Evolutionary conservation across 2,329 filamentous ascomycete species (phyloP).

Genomic region (Phyllosticta paracitricarpa): DNA sequence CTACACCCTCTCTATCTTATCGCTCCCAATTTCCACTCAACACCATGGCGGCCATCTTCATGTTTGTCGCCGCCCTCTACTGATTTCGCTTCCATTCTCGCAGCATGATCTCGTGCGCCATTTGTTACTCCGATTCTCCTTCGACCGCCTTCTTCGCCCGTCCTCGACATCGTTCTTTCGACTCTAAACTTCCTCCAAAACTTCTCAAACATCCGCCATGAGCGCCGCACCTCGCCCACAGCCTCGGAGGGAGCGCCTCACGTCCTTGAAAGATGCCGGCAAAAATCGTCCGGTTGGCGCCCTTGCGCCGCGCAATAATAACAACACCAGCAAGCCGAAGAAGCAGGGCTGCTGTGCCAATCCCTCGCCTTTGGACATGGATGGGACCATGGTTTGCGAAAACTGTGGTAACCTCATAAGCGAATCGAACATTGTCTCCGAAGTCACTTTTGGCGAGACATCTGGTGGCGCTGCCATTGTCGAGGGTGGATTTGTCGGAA

Average conservation of each 20-base stretch:
- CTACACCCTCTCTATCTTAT: background rate
- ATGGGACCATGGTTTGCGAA: conserved; percentile 53
- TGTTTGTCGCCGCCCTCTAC: background rate
- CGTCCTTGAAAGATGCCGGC: conserved; percentile 17
- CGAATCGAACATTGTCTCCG: conserved; percentile 81
- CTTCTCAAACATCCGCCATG: conserved; percentile 1
- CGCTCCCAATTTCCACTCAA: background rate
- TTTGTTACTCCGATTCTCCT: background rate
- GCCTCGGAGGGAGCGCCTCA: conserved; percentile 17
- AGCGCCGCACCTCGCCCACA: conserved; percentile 5
- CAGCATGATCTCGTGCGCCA: background rate
- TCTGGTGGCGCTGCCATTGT: conserved; percentile 78
- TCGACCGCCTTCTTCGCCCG: background rate
- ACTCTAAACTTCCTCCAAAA: background rate
- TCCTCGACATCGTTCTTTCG: background rate
- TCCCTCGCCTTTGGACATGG: conserved; percentile 18
- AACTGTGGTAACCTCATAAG: conserved; percentile 77
- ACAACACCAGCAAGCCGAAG: conserved; percentile 7
- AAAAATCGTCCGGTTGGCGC: conserved; percentile 11
- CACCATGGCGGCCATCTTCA: background rate
- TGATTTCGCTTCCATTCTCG: background rate
- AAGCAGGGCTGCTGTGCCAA: conserved; percentile 19
- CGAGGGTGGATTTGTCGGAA: conserved; percentile 78
- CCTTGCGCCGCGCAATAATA: conserved; percentile 5
- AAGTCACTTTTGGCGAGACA: conserved; percentile 84